Evolutionary conservation across 192 early-diverging fungal species (phyloP), one percentile per base, ranked within the genome.

Genomic region (Backusella mclennaniae): DNA sequence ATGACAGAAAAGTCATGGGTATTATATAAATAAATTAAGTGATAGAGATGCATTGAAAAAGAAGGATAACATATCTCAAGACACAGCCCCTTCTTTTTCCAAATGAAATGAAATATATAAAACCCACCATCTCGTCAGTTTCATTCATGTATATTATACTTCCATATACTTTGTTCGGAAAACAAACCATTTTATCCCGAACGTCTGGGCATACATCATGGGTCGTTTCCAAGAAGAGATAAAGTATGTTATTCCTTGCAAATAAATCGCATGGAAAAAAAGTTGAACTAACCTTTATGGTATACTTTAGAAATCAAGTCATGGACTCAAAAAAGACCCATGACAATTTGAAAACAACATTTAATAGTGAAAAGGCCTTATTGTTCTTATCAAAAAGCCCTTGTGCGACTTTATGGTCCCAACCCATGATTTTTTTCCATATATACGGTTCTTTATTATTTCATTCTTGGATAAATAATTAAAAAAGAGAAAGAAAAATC

Each of bases 1-100:
- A 63, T 63, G 56, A 63, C 56, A 63, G 26, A 23, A 63, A 63
- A 63, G 26, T 63, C 56, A 63, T 63, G 56, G 56, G 56, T 26
- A 63, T 63, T 23, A 29, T 63, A 63, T 63, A 39, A 39, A 63
- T 63, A 63, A 63, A 63, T 63, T 63, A 14, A 49, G 6, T 19
- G 17, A 49, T 49, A n/a, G 19, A 0, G 6, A 17, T 12, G 17
- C 15, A 44, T 11, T 39, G 38, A 44, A 44, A 44, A 44, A 44
- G 41, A 49, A 3, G 17, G 17, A n/a, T 67, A 67, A n/a, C 66
- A 67, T 4, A 67, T 11, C 7, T 6, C 17, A 36, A 67, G 1
- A 19, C 4, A 35, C 4, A 9, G 33, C 9, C 38, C 9, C 38
- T 35, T 19, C 6, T 49, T 19, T n/a, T 49, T n/a, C 0, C 46